These are phyloP conservation scores for Bryoglossum gracile DNA, from an alignment of 495 filamentous ascomycete genomes.

Conservation along the genomic window DNA sequence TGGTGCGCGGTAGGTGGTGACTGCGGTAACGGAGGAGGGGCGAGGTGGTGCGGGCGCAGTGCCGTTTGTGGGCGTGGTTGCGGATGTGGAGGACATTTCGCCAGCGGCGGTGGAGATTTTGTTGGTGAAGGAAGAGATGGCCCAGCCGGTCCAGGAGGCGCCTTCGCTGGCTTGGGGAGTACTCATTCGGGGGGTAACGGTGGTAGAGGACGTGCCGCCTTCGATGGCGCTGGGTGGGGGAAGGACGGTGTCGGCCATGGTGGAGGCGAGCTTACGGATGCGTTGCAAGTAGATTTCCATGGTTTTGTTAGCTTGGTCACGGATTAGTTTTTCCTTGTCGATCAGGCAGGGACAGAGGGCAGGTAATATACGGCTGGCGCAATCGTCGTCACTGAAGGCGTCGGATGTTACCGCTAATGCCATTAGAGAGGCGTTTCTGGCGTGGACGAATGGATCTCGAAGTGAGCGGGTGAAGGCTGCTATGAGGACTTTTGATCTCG, in stretches of 20 bases:
- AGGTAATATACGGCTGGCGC: constrained; percentile 74
- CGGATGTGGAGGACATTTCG: no score
- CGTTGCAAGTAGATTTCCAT: constrained; percentile 83
- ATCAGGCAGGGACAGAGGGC: constrained; percentile 69
- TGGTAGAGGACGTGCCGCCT: constrained; percentile 28
- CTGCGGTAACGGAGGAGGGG: constrained; percentile 20
- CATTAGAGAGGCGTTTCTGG: constrained; percentile 79
- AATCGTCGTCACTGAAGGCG: constrained; percentile 84
- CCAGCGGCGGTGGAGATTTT: constrained; percentile 77
- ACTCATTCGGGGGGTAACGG: constrained; percentile 56
- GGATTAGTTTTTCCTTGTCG: constrained; percentile 87
- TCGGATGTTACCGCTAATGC: constrained; percentile 80
- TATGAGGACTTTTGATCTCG: constrained; percentile 79
- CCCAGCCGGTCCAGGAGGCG: constrained; percentile 87
- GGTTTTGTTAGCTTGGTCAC: constrained; percentile 86
- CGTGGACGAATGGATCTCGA: constrained; percentile 89
- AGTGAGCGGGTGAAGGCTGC: constrained; percentile 87
- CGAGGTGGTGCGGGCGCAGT: constrained; percentile 34
- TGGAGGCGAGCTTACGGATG: constrained; percentile 65
- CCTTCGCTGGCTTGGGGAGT: constrained; percentile 61
- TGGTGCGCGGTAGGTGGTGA: constrained; percentile 11
- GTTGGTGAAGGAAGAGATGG: constrained; percentile 97
- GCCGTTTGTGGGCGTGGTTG: constrained; percentile 37
- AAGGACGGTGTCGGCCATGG: constrained; percentile 74
- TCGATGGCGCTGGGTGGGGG: constrained; percentile 42